A percentile compares a stretch with the other conserved stretches of the same genome.
phyloP scores from a whole-genome alignment of 169 alveolate genomes.

The Plasmodium yoelii region DNA sequence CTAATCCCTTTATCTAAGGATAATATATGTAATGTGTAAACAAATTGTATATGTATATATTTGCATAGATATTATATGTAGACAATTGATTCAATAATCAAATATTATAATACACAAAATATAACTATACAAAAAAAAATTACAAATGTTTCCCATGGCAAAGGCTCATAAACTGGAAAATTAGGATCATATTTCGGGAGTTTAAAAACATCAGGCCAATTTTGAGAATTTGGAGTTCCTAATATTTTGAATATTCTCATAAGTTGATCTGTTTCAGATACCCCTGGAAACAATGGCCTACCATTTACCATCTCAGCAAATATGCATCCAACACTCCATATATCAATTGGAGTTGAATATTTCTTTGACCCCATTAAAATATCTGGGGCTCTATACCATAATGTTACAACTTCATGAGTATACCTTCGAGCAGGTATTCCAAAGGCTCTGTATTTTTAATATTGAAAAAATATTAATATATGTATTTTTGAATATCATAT shows the following conservation, averaged over 20 bases:
- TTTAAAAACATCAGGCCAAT: slow-evolving; percentile 95
- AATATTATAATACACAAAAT: no score
- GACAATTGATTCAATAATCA: no score
- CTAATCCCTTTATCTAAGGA: slow-evolving; percentile 82
- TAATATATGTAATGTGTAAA: slow-evolving; percentile 59
- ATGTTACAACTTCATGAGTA: slow-evolving; percentile 98
- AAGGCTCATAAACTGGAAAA: slow-evolving; percentile 79
- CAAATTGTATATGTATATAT: background rate
- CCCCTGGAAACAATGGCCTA: slow-evolving; percentile 97
- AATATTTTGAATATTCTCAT: slow-evolving; percentile 95
- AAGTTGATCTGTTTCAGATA: slow-evolving; percentile 97
- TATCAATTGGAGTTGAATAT: slow-evolving; percentile 99
- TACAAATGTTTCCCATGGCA: slow-evolving; percentile 85
- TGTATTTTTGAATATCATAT: slow-evolving; percentile 32
- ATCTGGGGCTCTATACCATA: slow-evolving; percentile 99
- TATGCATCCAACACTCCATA: slow-evolving; percentile 99
- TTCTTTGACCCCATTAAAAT: slow-evolving; percentile 98
- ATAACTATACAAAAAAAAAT: background rate
- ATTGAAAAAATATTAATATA: slow-evolving; percentile 35
- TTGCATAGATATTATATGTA: no score
- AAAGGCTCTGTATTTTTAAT: slow-evolving; percentile 92
- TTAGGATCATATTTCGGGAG: slow-evolving; percentile 94
- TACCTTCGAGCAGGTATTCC: slow-evolving; percentile 98
- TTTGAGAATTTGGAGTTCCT: slow-evolving; percentile 95
- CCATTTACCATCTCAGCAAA: slow-evolving; percentile 98